These are phyloP conservation scores for Wallacemonas sp. DNA, from an alignment of 208 protist genomes.

Conservation along the genomic window DNA sequence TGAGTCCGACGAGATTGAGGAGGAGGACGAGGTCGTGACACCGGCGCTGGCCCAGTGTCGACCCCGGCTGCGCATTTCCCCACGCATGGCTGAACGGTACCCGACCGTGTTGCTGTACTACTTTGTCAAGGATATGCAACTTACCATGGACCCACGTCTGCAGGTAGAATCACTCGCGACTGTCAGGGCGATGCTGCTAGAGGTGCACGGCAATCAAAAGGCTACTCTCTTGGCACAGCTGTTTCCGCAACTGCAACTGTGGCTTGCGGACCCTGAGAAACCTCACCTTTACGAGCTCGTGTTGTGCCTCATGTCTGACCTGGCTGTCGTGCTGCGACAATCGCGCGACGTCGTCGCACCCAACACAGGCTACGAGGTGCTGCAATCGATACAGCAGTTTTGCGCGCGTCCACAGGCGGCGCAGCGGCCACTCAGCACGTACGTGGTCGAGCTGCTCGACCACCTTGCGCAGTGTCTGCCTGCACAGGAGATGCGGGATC, in stretches of 20 bases:
- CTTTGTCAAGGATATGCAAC: conserved; percentile 77
- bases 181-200: conserved; percentile 63
- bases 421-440: conserved; percentile 79
- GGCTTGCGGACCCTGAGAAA: conserved; percentile 72
- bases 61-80: conserved; percentile 68
- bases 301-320: conserved; percentile 76
- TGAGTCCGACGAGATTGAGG: conserved; percentile 74
- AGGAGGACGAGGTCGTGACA: conserved; percentile 81
- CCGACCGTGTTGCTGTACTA: conserved; percentile 83
- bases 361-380: conserved; percentile 55
- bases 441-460: conserved; percentile 85
- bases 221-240: conserved; percentile 76
- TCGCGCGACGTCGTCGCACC: conserved; percentile 68
- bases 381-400: conserved; percentile 78
- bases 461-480: conserved; percentile 72
- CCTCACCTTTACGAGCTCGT: conserved; percentile 71
- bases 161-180: conserved; percentile 68
- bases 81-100: conserved; percentile 72
- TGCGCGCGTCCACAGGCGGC: conserved; percentile 77
- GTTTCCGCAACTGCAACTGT: conserved; percentile 74
- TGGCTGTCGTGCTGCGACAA: conserved; percentile 72
- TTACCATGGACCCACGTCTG: conserved; percentile 71
- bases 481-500: conserved; percentile 83
- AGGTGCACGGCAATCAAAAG: conserved; percentile 65
- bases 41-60: conserved; percentile 72